Evolutionary conservation across 1,139 yeast genomes (phyloP).

Genomic region (Meyerozyma guilliermondii): DNA sequence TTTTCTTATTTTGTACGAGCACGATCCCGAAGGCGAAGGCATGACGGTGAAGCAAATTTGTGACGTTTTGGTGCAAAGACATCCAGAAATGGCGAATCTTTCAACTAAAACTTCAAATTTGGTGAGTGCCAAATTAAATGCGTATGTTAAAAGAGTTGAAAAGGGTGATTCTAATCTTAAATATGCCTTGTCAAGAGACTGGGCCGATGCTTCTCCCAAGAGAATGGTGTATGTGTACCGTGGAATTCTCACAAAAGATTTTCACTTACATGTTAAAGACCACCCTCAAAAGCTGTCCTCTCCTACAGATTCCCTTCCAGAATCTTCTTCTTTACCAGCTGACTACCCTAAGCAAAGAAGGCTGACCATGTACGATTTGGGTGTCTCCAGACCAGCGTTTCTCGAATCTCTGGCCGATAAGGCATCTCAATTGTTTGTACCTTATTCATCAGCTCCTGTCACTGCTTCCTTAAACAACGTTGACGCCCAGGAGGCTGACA

Average conservation of each 20-base stretch:
- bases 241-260: conserved; percentile 68
- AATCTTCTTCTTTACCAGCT: conserved; percentile 8
- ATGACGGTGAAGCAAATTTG: conserved; percentile 85
- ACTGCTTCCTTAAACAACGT: conserved; percentile 52
- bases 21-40: conserved; percentile 64
- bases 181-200: conserved; percentile 74
- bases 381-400: conserved; percentile 42
- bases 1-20: conserved; percentile 62
- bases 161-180: conserved; percentile 68
- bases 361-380: conserved; percentile 47
- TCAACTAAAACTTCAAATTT: conserved; percentile 78
- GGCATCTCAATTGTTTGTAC: conserved; percentile 51
- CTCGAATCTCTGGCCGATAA: conserved; percentile 46
- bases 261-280: conserved; percentile 61
- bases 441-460: conserved; percentile 72
- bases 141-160: conserved; percentile 78
- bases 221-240: conserved; percentile 85
- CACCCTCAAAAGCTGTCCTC: conserved; percentile 30
- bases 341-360: conserved; percentile 34
- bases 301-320: conserved; percentile 1
- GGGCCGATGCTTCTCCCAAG: conserved; percentile 86
- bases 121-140: conserved; percentile 76
- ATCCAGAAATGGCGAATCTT: conserved; percentile 76
- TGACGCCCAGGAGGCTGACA: conserved; percentile 13
- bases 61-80: conserved; percentile 64